Evolutionary conservation across 163 green algal genomes (phyloP), one percentile per base, ranked within the genome.

Genomic region (Dunaliella salina): DNA sequence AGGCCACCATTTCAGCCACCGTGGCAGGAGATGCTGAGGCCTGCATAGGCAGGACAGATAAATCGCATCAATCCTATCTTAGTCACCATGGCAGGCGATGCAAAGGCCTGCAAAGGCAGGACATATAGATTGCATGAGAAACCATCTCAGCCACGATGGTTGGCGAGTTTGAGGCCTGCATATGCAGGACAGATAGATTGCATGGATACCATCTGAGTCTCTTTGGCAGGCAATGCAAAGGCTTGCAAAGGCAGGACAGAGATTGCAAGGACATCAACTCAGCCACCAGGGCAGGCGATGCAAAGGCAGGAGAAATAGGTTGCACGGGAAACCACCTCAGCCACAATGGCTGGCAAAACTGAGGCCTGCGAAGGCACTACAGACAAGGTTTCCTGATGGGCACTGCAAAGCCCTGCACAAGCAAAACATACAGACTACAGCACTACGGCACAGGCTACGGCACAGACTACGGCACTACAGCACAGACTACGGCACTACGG

Each of bases 1-100:
- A 50, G 5, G 84, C 83, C 30, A 97, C 93, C 83, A 98, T 93
- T 90, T 97, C 95, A 11, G 81, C 85, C 40, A 99, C 75, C 85
- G 95, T 94, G 80, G 94, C 91, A 20, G 94, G 91, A 0, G 94
- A 92, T 0, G 96, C 97, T 93, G 99, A 99, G 0, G 97, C 97
- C 89, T 98, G 94, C 84, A 50, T 15, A 50, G 3, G 40, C 8
- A 50, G 8, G 8, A 50, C 40, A 50, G 40, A 8, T 50, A 50
- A 8, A 50, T 8, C 3, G 40, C 3, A 50, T 88, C 1, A 82
- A 84, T 26, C 97, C 93, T 81, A 98, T 93, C 90, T 97, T 94
- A 15, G 80, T 84, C 40, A 99, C 75, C 84, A 95, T 93, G 80
- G 94, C 91, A 17, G 94, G 91, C 0, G 94, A 92, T 0, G 96